Evolutionary conservation across 768 basidiomycete genomes (phyloP), one percentile per base, ranked within the genome.

Genomic region (Trametes cinnabarina): DNA sequence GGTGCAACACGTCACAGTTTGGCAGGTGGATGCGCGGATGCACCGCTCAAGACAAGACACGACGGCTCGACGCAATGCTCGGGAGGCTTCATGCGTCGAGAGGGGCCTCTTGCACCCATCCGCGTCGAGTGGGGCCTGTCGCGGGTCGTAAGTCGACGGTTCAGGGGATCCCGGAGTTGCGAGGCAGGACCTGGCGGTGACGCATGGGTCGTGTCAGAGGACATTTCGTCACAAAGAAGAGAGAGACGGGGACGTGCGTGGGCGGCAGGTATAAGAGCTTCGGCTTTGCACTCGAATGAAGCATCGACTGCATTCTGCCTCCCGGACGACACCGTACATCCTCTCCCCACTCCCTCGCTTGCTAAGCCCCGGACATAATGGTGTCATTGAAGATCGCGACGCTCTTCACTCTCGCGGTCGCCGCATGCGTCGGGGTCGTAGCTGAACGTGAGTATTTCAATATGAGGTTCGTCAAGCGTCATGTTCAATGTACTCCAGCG

Each of bases 331-430:
- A 34, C 9, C 9, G 10, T 5, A 9, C 26, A 35, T 42, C 42
- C 14, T 25, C n/a, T 35, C 6, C 41, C 20, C 43, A 12, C 14
- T 41, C 22, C 26, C 12, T 26, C 28, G 28, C 25, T 5, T 22
- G 5, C n/a, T 15, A 20, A 22, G 0, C 34, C 19, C 15, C 19
- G 10, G 14, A 32, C 54, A 20, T n/a, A 28, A 61, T 55, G 60
- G 30, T 51, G 20, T 41, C 35, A 43, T 22, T 40, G 15, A 61
- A 54, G 50, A 19, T 52, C 14, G 25, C 42, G 8, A 3, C 51
- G 9, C 15, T 55, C 12, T 14, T 55, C 23, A 50, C 58, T 2
- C 34, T 59, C 46, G 50, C 44, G n/a, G 54, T 42, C 37, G 22
- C 44, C 22, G 57, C 51, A 44, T 44, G 42, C 28, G 43, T 52